phyloP scores from a whole-genome alignment of 768 basidiomycete species.

The Collybiopsis confluens region DNA sequence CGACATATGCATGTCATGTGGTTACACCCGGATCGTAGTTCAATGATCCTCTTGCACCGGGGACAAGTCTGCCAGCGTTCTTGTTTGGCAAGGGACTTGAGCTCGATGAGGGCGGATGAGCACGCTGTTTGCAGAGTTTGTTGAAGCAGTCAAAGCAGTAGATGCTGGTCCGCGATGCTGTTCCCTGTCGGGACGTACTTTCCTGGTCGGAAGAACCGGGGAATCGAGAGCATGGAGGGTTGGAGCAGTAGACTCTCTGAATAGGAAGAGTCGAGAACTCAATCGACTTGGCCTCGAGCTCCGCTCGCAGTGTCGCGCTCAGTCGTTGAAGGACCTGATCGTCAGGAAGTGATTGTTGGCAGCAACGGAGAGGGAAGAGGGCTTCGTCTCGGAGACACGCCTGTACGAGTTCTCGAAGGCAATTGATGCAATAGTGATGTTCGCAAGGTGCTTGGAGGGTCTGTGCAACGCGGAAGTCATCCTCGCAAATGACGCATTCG shows the following conservation, averaged over 20 bases:
- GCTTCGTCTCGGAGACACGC: slow-evolving; percentile 44
- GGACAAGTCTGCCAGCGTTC: too few species aligned
- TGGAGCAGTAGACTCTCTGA: slow-evolving; percentile 48
- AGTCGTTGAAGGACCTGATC: slow-evolving; percentile 24
- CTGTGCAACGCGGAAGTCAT: slow-evolving; percentile 19
- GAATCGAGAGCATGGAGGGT: slow-evolving; percentile 47
- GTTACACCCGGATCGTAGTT: slow-evolving; percentile 53
- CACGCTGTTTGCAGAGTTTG: slow-evolving; percentile 41
- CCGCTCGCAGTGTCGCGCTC: slow-evolving; percentile 16
- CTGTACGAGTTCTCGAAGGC: slow-evolving; percentile 37
- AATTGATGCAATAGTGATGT: slow-evolving; percentile 45
- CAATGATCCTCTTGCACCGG: slow-evolving; percentile 50
- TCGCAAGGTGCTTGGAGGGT: slow-evolving; percentile 38
- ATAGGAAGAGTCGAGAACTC: slow-evolving; percentile 41
- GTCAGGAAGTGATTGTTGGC: slow-evolving; percentile 31
- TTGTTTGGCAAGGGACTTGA: slow-evolving; percentile 40
- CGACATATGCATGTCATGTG: slow-evolving; percentile 63
- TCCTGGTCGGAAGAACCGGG: slow-evolving; percentile 41
- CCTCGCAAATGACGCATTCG: slow-evolving; percentile 39
- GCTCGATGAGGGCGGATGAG: slow-evolving; percentile 40
- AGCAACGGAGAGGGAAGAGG: slow-evolving; percentile 50
- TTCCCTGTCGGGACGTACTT: background rate
- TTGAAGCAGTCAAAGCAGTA: slow-evolving; percentile 40
- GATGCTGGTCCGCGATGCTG: too few species aligned
- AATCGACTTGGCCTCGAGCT: slow-evolving; percentile 35